Percentiles rank a stretch among this genome's conserved stretches.
These are phyloP conservation scores for Brettanomyces nanus DNA, from an alignment of 805 yeast genomes.

Conservation along the genomic window DNA sequence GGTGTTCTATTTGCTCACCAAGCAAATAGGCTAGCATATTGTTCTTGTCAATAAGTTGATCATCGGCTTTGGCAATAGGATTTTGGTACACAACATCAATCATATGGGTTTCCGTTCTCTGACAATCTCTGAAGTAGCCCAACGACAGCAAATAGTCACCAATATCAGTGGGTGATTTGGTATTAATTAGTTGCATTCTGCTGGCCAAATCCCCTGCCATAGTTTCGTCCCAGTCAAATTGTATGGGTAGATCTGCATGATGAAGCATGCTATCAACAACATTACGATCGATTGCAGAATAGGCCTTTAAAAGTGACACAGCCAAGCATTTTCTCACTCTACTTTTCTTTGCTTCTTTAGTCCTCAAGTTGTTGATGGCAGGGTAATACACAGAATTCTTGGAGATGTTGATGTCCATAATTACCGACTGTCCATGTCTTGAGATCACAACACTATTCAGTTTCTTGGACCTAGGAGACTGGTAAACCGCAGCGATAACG, in stretches of 20 bases:
- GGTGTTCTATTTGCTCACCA: conserved; percentile 80
- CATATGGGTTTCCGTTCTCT: conserved; percentile 34
- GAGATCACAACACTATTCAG: conserved; percentile 51
- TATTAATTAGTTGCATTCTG: conserved; percentile 45
- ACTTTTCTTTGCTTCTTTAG: conserved; percentile 37
- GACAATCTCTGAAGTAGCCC: conserved; percentile 46
- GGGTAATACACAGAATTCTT: conserved; percentile 64
- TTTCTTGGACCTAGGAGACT: conserved; percentile 32
- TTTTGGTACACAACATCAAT: conserved; percentile 67
- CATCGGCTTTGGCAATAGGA: conserved; percentile 12
- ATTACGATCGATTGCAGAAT: conserved; percentile 41
- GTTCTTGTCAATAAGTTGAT: conserved; percentile 40
- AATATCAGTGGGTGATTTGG: conserved; percentile 44
- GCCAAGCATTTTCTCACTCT: conserved; percentile 72
- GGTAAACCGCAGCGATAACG: conserved; percentile 42
- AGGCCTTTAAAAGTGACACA: conserved; percentile 60
- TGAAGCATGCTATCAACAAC: conserved; percentile 11
- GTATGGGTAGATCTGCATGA: conserved; percentile 14
- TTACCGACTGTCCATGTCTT: conserved; percentile 57
- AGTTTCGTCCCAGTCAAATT: conserved; percentile 65
- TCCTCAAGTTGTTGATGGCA: conserved; percentile 59
- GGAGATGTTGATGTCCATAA: conserved; percentile 49
- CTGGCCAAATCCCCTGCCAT: conserved; percentile 77
- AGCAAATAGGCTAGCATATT: conserved; percentile 67
- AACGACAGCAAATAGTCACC: conserved; percentile 47